phyloP scores from a whole-genome alignment of 2,329 filamentous ascomycete species.

The Calonectria ilicicola region DNA sequence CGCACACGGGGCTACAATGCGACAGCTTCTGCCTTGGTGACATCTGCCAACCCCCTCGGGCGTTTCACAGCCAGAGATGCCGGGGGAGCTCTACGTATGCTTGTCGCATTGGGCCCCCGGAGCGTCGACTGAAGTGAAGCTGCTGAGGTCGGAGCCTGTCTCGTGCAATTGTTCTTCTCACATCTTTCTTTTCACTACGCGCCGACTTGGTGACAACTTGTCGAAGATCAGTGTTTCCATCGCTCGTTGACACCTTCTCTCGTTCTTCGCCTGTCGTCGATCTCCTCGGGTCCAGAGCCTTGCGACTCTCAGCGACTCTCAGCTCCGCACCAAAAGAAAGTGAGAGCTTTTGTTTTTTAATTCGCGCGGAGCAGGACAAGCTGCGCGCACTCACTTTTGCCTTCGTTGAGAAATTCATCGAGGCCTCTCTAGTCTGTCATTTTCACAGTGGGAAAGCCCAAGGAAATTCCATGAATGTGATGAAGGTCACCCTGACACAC shows the following conservation, averaged over 20 bases:
- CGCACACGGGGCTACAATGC: conserved; percentile 19
- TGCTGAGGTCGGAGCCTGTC: conserved; percentile 10
- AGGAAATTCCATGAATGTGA: conserved; percentile 24
- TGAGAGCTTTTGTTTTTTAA: background rate
- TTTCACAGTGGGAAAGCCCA: background rate
- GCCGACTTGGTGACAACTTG: conserved; percentile 10
- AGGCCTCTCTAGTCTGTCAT: background rate
- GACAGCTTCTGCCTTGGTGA: conserved; percentile 14
- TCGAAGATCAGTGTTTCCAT: conserved; percentile 10
- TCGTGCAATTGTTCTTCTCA: background rate
- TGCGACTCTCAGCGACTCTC: background rate
- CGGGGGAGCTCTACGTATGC: background rate
- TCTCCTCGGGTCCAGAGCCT: background rate
- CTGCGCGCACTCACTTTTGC: background rate
- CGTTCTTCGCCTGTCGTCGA: background rate
- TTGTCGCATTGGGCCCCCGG: background rate
- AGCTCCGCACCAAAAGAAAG: background rate
- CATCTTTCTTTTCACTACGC: conserved; percentile 11
- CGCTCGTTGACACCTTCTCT: conserved; percentile 1
- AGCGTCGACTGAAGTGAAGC: conserved; percentile 1
- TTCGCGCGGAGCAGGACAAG: background rate
- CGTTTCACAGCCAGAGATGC: conserved; percentile 19
- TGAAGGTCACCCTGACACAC: conserved; percentile 42
- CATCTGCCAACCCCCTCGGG: conserved; percentile 17
- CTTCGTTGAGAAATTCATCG: background rate